Evolutionary conservation across 306 rosid species (phyloP).

Genomic region (Sicyos baderoa): DNA sequence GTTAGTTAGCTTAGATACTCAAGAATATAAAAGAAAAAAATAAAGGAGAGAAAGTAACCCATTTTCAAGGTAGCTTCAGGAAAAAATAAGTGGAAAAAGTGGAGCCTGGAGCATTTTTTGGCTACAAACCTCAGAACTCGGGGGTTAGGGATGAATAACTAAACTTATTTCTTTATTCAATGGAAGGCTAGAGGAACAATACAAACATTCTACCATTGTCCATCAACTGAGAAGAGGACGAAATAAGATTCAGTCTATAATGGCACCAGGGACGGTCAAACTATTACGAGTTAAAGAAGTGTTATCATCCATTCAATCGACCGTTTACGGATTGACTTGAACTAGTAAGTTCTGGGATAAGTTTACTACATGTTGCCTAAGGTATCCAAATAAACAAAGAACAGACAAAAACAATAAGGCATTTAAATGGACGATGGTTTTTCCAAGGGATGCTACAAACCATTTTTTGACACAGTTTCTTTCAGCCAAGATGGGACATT

Average conservation of each 20-base stretch:
- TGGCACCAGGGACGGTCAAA: not conserved
- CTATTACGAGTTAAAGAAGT: not conserved
- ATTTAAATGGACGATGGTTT: not conserved
- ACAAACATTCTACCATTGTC: not conserved
- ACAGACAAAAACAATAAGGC: not conserved
- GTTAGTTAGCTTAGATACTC: no score
- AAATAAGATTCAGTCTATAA: not conserved
- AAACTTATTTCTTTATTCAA: not conserved
- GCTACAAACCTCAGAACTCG: not conserved
- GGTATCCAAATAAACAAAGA: not conserved
- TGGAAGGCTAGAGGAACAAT: not conserved
- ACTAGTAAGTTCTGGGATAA: not conserved
- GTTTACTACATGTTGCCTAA: not conserved
- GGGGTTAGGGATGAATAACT: not conserved
- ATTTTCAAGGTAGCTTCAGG: not conserved
- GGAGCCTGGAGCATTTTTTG: no score
- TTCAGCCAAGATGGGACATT: not conserved
- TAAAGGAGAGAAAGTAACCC: no score
- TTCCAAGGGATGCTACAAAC: conserved; percentile 1
- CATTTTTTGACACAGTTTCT: not conserved
- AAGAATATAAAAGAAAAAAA: no score
- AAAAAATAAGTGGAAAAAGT: not conserved
- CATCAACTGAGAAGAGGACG: not conserved
- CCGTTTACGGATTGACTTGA: not conserved
- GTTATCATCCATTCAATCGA: not conserved